Evolutionary conservation across 2,329 filamentous ascomycete species (phyloP).

Genomic region (Hypoxylon sp.): DNA sequence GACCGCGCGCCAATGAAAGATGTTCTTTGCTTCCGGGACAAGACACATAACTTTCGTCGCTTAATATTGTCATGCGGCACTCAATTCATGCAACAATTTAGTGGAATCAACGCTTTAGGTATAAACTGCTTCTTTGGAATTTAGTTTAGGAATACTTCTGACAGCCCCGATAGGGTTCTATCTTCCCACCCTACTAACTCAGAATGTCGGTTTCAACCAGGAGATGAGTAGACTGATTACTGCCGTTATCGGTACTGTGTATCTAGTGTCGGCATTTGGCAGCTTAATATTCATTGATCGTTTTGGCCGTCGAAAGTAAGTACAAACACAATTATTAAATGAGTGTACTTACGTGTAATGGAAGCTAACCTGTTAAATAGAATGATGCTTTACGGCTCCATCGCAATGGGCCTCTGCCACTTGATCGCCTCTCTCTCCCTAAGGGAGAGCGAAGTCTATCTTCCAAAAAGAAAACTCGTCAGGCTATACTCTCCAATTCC

Average conservation of each 20-base stretch:
- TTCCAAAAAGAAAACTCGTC: constrained; percentile 50
- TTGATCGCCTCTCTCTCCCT: constrained; percentile 57
- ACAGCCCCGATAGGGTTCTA: constrained; percentile 56
- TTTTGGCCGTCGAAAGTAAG: constrained; percentile 59
- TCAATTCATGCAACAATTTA: constrained; percentile 64
- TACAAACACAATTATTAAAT: neutral
- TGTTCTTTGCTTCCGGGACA: constrained; percentile 57
- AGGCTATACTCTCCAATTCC: constrained; percentile 10
- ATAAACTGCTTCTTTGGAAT: neutral
- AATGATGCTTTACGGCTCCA: constrained; percentile 59
- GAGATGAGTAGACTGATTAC: constrained; percentile 68
- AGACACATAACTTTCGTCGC: constrained; percentile 57
- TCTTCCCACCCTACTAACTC: constrained; percentile 69
- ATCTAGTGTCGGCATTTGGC: constrained; percentile 56
- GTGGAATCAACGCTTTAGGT: constrained; percentile 58
- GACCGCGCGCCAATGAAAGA: constrained; percentile 55
- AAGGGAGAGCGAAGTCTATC: constrained; percentile 53
- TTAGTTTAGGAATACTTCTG: constrained; percentile 40
- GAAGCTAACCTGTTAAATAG: constrained; percentile 37
- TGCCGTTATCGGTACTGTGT: constrained; percentile 64
- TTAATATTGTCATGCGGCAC: constrained; percentile 62
- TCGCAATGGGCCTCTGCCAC: constrained; percentile 56
- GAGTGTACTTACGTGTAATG: neutral
- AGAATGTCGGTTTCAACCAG: constrained; percentile 68
- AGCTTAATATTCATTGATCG: constrained; percentile 59